Percentiles rank a stretch among this genome's conserved stretches.
These are phyloP conservation scores for Ogataea chonburiensis DNA, from an alignment of 805 yeast genomes.

Conservation along the genomic window DNA sequence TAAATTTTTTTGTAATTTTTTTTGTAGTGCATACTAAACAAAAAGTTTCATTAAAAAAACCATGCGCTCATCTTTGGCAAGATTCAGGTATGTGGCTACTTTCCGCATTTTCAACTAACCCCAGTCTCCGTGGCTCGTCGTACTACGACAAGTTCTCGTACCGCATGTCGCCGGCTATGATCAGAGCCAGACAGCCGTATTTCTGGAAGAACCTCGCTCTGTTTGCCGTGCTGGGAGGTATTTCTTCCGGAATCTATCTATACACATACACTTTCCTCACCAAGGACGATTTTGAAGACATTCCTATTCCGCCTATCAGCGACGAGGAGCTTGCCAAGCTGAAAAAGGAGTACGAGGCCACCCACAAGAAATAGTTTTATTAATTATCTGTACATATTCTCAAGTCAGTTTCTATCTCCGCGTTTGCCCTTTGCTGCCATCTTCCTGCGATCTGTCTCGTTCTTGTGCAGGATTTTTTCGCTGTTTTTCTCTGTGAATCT, in stretches of 20 bases:
- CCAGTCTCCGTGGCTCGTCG: slow-evolving; percentile 27
- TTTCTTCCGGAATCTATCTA: slow-evolving; percentile 66
- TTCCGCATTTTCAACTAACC: too few relatives aligned
- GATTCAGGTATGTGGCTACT: slow-evolving; percentile 29
- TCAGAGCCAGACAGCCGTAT: slow-evolving; percentile 85
- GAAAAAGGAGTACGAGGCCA: slow-evolving; percentile 66
- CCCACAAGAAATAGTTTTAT: slow-evolving; percentile 27
- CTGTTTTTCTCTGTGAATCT: slow-evolving; percentile 31
- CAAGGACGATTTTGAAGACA: slow-evolving; percentile 82
- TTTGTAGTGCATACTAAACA: slow-evolving; percentile 8
- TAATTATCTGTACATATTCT: slow-evolving; percentile 7
- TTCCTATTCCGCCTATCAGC: slow-evolving; percentile 90
- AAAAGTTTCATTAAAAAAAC: slow-evolving; percentile 3
- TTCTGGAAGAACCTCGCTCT: slow-evolving; percentile 73
- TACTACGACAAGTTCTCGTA: slow-evolving; percentile 46
- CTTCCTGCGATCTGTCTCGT: slow-evolving; percentile 18
- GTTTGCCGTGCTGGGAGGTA: slow-evolving; percentile 55
- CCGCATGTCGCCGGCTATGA: slow-evolving; percentile 88
- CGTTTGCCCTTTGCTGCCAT: slow-evolving; percentile 12
- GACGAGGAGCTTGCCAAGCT: slow-evolving; percentile 73
- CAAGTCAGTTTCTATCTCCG: slow-evolving; percentile 7
- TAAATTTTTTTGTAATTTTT: slow-evolving; percentile 5
- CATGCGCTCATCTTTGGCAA: slow-evolving; percentile 27
- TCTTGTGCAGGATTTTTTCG: slow-evolving; percentile 25
- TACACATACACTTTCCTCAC: slow-evolving; percentile 66